Evolutionary conservation across 1,284 basidiomycete genomes (phyloP), one percentile per base, ranked within the genome.

Genomic region (Pulveroboletus sp.): DNA sequence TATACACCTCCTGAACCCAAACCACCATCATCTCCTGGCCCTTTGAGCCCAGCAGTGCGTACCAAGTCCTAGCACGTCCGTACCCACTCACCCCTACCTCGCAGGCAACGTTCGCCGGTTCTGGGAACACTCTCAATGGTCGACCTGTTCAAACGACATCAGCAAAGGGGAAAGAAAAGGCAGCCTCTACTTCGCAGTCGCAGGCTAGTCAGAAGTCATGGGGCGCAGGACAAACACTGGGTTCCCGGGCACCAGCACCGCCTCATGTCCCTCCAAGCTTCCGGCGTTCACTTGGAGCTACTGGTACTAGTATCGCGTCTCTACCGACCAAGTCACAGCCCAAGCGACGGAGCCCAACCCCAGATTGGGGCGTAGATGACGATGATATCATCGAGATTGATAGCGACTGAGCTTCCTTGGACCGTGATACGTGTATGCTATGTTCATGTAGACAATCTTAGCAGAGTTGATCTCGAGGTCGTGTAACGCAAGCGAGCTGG

Each of bases 281-380:
- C 55, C 62, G 66, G 22, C 63, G 77, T 28, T 68, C 78, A 9
- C 70, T 81, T 15, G 84, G 84, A 36, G 77, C 78, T 12, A 79
- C 83, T 35, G 83, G 84, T 31, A 79, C 84, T 14, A 78, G 82
- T 10, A 69, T 75, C 7, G 73, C 83, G 18, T 81, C 83, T 20
- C 72, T 74, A 11, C 75, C 75, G 51, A 65, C 62, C 29, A 70
- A 62, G 50, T 60, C 65, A 20, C 66, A 71, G 20, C 58, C 71
- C 38, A 75, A 74, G 28, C 57, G 75, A 59, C 77, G 85, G 52
- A 89, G 86, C 66, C 87, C 86, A 15, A 81, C 86, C 9, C 88
- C 87, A 25, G 89, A 91, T 62, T 91, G 83, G 77, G 88, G 87
- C 35, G 85, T 91, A 18, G 87, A 89, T 58, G 85, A 87, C 40